A percentile compares a stretch with the other conserved stretches of the same genome.
Evolutionary conservation across 345 rosid genomes (phyloP).

Genomic region (Orychophragmus violaceus): DNA sequence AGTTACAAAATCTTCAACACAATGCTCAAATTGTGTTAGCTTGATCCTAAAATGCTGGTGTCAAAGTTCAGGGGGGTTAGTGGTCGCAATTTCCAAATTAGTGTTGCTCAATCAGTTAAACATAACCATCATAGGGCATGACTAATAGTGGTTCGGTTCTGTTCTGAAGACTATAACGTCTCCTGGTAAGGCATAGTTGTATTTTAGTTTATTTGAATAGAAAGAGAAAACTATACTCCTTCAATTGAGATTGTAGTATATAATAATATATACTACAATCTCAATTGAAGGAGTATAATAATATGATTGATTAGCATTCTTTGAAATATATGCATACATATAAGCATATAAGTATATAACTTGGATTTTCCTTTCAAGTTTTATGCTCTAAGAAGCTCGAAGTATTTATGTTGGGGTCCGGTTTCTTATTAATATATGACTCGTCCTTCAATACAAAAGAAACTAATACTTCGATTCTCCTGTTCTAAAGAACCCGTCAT

Average conservation of each 20-base stretch:
- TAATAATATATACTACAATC: too few species aligned
- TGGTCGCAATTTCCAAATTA: too few species aligned
- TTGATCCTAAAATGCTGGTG: too few species aligned
- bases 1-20: too few species aligned
- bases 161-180: too few species aligned
- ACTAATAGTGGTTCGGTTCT: too few species aligned
- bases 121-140: too few species aligned
- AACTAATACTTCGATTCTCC: not conserved
- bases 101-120: too few species aligned
- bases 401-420: not conserved
- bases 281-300: too few species aligned
- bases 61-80: too few species aligned
- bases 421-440: slow-evolving; percentile 6
- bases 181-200: not conserved
- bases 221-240: not conserved
- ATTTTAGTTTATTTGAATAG: not conserved
- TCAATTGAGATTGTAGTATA: not conserved
- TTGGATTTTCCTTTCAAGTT: not conserved
- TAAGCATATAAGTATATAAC: not conserved
- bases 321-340: not conserved
- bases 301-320: slow-evolving; percentile 5
- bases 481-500: slow-evolving; percentile 5
- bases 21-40: too few species aligned
- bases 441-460: not conserved
- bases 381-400: not conserved